phyloP scores from a whole-genome alignment of 306 rosid genomes.

The Vigna angularis region DNA sequence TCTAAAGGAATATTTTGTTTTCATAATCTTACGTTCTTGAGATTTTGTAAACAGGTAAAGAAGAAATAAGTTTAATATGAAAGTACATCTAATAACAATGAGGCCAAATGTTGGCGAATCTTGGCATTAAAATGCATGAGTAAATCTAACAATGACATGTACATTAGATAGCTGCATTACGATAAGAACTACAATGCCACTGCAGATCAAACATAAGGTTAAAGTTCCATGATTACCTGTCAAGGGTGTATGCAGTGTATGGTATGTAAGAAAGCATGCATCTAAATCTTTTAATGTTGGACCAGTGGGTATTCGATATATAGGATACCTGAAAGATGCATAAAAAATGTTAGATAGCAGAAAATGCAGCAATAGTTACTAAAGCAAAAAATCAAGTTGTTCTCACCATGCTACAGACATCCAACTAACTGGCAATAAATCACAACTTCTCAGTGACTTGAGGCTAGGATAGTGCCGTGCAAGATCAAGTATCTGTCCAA shows the following conservation, averaged over 20 bases:
- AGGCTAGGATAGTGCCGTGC: conserved; percentile 66
- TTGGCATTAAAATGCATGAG: not conserved
- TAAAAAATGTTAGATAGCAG: conserved; percentile 38
- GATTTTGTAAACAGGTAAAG: not conserved
- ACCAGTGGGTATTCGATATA: conserved; percentile 90
- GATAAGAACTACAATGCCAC: conserved; percentile 23
- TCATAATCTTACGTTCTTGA: conserved; percentile 5
- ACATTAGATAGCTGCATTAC: not conserved
- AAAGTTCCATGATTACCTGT: conserved; percentile 61
- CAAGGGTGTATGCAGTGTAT: conserved; percentile 74
- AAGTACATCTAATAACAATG: not conserved
- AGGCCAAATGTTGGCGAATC: not conserved
- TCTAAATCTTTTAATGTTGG: conserved; percentile 89
- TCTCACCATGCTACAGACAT: conserved; percentile 90
- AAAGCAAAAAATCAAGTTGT: conserved; percentile 32
- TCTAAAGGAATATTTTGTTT: not conserved
- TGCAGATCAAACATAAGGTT: conserved; percentile 29
- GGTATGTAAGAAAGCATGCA: conserved; percentile 92
- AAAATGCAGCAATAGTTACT: conserved; percentile 21
- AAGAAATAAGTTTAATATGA: not conserved
- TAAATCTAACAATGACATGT: conserved; percentile 13
- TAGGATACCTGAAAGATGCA: conserved; percentile 83
- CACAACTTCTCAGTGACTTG: conserved; percentile 86
- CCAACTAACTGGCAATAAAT: conserved; percentile 85
- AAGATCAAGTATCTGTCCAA: conserved; percentile 79